These are phyloP conservation scores for Flaveria brownii DNA, from an alignment of 129 eudicot genomes.

Conservation along the genomic window DNA sequence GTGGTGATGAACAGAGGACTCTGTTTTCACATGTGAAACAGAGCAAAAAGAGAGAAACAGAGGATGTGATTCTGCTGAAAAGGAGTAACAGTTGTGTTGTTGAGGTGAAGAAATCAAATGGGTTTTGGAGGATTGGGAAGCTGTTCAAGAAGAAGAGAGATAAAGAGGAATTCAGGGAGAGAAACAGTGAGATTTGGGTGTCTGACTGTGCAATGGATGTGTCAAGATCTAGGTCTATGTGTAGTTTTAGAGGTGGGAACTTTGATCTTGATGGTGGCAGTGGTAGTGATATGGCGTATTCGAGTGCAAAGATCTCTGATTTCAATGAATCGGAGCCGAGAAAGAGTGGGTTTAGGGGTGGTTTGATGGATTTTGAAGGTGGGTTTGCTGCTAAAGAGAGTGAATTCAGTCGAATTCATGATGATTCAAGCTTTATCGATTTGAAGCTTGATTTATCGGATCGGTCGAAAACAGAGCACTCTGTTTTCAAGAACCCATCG, in stretches of 20 bases:
- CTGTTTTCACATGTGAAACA: conserved; percentile 42
- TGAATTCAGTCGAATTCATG: conserved; percentile 63
- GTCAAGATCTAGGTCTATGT: conserved; percentile 86
- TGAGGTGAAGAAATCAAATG: conserved; percentile 44
- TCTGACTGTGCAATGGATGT: conserved; percentile 57
- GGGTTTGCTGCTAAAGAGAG: conserved; percentile 67
- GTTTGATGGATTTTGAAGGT: conserved; percentile 38
- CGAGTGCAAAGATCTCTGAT: conserved; percentile 85
- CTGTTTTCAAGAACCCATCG: conserved; percentile 40
- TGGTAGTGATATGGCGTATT: conserved; percentile 57
- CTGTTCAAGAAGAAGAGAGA: conserved; percentile 68
- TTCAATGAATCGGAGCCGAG: conserved; percentile 70
- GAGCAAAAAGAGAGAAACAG: conserved; percentile 32
- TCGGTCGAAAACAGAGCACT: conserved; percentile 47
- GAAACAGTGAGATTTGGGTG: conserved; percentile 48
- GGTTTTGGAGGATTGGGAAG: conserved; percentile 75
- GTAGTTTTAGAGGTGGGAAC: conserved; percentile 68
- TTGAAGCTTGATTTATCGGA: conserved; percentile 64
- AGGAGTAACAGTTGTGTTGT: conserved; percentile 45
- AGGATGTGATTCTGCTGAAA: conserved; percentile 38
- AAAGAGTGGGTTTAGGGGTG: conserved; percentile 55
- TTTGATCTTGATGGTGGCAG: conserved; percentile 51
- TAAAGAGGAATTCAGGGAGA: conserved; percentile 29
- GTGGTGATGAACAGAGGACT: conserved; percentile 36
- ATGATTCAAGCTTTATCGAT: conserved; percentile 80